Percentiles rank a stretch among this genome's conserved stretches.
Evolutionary conservation across 306 rosid genomes (phyloP).

Genomic region (Prosopis cineraria): DNA sequence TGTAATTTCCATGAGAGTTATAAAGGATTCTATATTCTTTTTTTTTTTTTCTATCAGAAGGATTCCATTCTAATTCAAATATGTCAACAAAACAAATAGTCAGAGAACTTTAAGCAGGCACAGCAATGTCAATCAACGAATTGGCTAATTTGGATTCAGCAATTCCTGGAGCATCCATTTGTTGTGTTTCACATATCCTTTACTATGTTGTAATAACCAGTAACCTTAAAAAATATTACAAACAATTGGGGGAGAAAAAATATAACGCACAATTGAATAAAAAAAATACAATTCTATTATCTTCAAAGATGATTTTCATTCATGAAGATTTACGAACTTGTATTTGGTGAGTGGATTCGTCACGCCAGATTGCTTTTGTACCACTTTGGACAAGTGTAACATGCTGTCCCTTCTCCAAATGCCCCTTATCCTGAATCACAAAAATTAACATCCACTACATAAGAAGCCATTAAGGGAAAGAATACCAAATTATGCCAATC

Average conservation of each 20-base stretch:
- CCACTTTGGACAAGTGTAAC: slow-evolving; percentile 96
- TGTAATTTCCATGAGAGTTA: not conserved
- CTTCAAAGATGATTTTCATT: slow-evolving; percentile 42
- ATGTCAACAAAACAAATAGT: not conserved
- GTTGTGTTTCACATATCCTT: slow-evolving; percentile 17
- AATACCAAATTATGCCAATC: not conserved
- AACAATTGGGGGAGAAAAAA: not conserved
- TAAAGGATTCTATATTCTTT: not conserved
- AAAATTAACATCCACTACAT: slow-evolving; percentile 14
- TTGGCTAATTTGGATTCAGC: slow-evolving; percentile 17
- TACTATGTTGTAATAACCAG: slow-evolving; percentile 20
- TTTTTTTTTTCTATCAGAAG: too few species aligned
- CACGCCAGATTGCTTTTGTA: slow-evolving; percentile 90
- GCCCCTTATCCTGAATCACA: slow-evolving; percentile 62
- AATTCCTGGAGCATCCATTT: slow-evolving; percentile 20
- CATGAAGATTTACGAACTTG: slow-evolving; percentile 83
- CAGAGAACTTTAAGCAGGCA: not conserved
- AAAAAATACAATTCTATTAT: not conserved
- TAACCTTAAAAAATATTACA: not conserved
- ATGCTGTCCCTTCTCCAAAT: slow-evolving; percentile 60
- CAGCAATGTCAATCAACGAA: slow-evolving; percentile 7
- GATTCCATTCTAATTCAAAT: not conserved
- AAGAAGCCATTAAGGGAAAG: slow-evolving; percentile 23
- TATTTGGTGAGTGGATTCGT: slow-evolving; percentile 85
- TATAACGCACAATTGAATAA: not conserved